phyloP scores from a whole-genome alignment of 495 filamentous ascomycete genomes.

The Terfezia boudieri region DNA sequence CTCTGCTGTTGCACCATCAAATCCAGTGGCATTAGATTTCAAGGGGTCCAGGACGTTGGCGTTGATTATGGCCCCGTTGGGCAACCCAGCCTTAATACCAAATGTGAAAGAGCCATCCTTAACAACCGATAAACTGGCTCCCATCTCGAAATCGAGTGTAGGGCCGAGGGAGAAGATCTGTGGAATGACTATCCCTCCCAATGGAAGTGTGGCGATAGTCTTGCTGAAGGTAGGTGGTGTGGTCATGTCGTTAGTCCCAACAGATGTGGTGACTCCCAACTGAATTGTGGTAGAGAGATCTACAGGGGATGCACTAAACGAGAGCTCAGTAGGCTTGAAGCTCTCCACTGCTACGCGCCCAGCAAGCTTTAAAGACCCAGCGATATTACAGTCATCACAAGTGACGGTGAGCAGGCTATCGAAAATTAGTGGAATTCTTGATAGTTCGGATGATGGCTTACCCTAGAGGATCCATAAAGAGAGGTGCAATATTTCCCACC shows the following conservation, averaged over 20 bases:
- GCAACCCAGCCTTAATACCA: conserved; percentile 15
- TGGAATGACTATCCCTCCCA: conserved; percentile 12
- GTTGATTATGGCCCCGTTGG: conserved; percentile 13
- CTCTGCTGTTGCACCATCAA: conserved; percentile 5
- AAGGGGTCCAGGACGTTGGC: conserved; percentile 8
- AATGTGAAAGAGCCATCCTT: conserved; percentile 18
- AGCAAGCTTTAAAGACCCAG: conserved; percentile 14
- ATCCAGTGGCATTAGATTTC: conserved; percentile 15
- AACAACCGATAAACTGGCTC: conserved; percentile 8
- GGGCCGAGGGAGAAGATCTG: conserved; percentile 19
- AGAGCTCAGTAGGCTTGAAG: conserved; percentile 14
- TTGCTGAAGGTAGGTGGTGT: background rate
- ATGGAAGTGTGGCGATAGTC: background rate
- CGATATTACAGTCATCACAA: conserved; percentile 20
- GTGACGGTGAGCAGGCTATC: conserved; percentile 12
- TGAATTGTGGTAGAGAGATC: conserved; percentile 15
- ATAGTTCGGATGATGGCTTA: background rate
- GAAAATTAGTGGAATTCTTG: background rate
- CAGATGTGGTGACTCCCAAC: conserved; percentile 14
- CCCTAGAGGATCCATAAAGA: conserved; percentile 8
- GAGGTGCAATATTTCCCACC: conserved; percentile 2
- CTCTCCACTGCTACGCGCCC: conserved; percentile 17
- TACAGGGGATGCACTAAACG: conserved; percentile 11
- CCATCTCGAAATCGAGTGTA: conserved; percentile 16
- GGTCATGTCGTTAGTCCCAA: conserved; percentile 6